Evolutionary conservation across 768 basidiomycete genomes (phyloP).

Genomic region (Mycena pura): DNA sequence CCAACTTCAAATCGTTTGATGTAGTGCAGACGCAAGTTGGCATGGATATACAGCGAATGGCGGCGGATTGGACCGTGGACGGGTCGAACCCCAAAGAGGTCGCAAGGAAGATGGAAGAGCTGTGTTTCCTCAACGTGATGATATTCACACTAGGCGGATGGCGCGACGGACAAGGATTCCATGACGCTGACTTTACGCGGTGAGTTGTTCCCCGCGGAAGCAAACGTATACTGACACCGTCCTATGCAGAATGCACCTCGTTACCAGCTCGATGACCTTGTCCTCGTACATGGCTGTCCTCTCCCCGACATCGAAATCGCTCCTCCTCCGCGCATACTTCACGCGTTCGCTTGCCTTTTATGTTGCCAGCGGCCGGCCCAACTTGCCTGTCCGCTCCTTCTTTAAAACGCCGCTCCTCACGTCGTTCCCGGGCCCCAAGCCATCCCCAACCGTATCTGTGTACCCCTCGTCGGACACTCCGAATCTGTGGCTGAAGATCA

Average conservation of each 20-base stretch:
- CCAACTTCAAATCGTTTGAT: conserved; percentile 34
- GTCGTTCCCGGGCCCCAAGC: conserved; percentile 22
- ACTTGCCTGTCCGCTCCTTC: conserved; percentile 11
- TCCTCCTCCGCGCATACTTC: conserved; percentile 22
- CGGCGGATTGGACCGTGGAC: conserved; percentile 51
- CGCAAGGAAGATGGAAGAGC: conserved; percentile 66
- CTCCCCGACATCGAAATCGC: conserved; percentile 13
- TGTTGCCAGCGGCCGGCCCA: conserved; percentile 14
- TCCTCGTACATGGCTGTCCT: conserved; percentile 20
- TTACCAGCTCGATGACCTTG: conserved; percentile 53
- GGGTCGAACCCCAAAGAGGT: conserved; percentile 42
- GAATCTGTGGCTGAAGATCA: conserved; percentile 48
- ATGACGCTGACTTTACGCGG: conserved; percentile 36
- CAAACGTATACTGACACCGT: not conserved
- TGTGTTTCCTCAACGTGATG: conserved; percentile 61
- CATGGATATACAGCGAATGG: conserved; percentile 48
- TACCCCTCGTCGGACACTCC: conserved; percentile 33
- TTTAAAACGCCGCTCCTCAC: conserved; percentile 20
- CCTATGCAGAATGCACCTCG: conserved; percentile 60
- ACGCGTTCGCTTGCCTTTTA: conserved; percentile 14
- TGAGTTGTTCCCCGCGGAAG: conserved; percentile 12
- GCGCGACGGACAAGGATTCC: conserved; percentile 48
- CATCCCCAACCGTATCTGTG: conserved; percentile 15
- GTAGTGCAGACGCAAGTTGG: conserved; percentile 45
- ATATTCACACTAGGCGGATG: conserved; percentile 65